Base-by-base conservation (phyloP, 73 alveolate genomes). In the Tetrahymena elliotti region DNA sequence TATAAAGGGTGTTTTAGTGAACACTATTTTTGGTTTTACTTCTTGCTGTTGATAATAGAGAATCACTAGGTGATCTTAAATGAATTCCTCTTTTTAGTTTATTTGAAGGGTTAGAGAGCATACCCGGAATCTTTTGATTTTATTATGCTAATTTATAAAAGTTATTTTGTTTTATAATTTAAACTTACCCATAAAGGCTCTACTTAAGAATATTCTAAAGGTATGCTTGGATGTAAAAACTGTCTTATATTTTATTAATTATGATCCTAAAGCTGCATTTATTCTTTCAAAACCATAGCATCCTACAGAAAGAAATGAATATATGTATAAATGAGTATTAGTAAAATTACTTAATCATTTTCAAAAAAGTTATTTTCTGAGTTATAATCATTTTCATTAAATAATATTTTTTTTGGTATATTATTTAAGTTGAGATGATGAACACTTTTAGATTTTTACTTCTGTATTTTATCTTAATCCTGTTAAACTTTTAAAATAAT, bases 131-230 rank as follows among this genome's bases (percentile, higher is more conserved):
- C 88, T 68, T 27, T 68, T 47, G 13, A 18, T 47, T 7, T 18
- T 27, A 53, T 8, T 68, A 7, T 9, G 2, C 10, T 24, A 31
- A 68, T n/a, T 53, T 53, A 53, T n/a, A 53, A 16, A 68, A 68
- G n/a, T 68, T 2, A 10, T 6, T 68, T 27, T n/a, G n/a, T 68
- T 33, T n/a, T n/a, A n/a, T n/a, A n/a, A 93, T 68, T 83, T 16
- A 93, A 92, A 33, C 92, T 93, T 68, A 94, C 92, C 96, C 96
- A 94, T 20, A 84, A 38, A 36, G 83, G 93, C 53, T 94, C 83
- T 20, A 35, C 22, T 88, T 94, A 92, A 33, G 92, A 33, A 84
- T 68, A 94, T 22, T 94, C 93, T 8, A 39, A 94, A 39, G 82
- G 93, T 84, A 94, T 53, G 41, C 84, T 84, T 3, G 96, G 96